A percentile compares a stretch with the other conserved stretches of the same genome.
Conservation (phyloP, 305 asterid genomes). For the Solanum hybrid region DNA sequence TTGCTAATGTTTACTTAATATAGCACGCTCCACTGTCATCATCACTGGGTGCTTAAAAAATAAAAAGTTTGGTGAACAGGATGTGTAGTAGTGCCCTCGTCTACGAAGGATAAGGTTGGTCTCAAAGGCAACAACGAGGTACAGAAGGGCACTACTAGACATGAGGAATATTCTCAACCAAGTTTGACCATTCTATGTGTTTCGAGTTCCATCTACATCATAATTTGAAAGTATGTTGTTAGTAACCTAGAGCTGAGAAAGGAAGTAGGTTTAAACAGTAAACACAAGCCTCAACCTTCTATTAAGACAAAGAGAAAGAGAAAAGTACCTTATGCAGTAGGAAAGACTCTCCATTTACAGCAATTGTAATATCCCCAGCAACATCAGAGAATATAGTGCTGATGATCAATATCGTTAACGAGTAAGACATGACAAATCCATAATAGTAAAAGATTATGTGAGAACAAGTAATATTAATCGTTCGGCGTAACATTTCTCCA, state of each 20-base stretch:
- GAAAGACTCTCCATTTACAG: conserved; percentile 49
- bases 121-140: neutral
- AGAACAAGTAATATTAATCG: neutral
- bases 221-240: neutral
- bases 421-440: neutral
- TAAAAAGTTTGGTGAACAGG: neutral
- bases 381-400: conserved; percentile 69
- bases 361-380: conserved; percentile 57
- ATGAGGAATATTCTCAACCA: neutral
- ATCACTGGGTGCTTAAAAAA: neutral
- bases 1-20: neutral
- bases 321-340: conserved; percentile 52
- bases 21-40: neutral
- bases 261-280: neutral
- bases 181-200: neutral
- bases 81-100: neutral
- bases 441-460: no score
- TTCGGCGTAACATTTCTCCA: neutral
- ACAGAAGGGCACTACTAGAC: neutral
- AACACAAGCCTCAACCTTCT: neutral
- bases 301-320: neutral
- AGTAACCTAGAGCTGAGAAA: neutral
- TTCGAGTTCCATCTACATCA: neutral
- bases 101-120: neutral
- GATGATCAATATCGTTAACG: neutral